Evolutionary conservation across 768 basidiomycete species (phyloP), one percentile per base, ranked within the genome.

Genomic region (Leccinum disarticulatum): DNA sequence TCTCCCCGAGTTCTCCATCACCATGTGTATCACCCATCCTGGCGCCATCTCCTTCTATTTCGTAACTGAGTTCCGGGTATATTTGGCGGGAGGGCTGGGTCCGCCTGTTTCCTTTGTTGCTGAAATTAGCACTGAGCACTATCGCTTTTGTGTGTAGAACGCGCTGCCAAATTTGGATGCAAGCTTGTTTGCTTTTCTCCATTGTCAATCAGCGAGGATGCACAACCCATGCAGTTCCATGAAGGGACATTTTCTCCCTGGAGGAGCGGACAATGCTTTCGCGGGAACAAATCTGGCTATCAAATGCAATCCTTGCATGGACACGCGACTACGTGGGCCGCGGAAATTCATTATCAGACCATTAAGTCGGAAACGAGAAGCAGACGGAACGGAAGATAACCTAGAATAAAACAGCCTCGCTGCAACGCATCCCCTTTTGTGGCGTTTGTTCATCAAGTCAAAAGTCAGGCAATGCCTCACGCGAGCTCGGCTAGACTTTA

Each of bases 231-330:
- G 33, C 28, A 6, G 8, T 51, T 6, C 43, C 47, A 22, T 15
- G 15, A 25, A 19, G 52, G 17, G 35, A 36, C 28, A 49, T 61
- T 49, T 38, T 36, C 10, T 49, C 11, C 27, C 43, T 13, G 43
- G 43, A 13, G n/a, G 7, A 6, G 10, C 17, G 25, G 10, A 11
- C 5, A 19, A 9, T 51, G 54, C 46, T 43, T 60, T 68, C 65
- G 68, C 68, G 68, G 65, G 55, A 67, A 55, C 28, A 60, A 49
- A 67, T 64, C 68, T 50, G 67, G 27, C 22, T 47, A 46, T 19
- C 41, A 52, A 66, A 52, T 33, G 4, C 1, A 43, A 31, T n/a
- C 13, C 54, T 36, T 56, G 58, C 51, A 28, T 6, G 22, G 47
- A 56, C 25, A 27, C 55, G 55, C 59, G 48, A 38, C 17, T 11